Percentiles rank a stretch among this genome's conserved stretches.
phyloP scores from a whole-genome alignment of 2,329 filamentous ascomycete genomes.

The Xylaria sp. region DNA sequence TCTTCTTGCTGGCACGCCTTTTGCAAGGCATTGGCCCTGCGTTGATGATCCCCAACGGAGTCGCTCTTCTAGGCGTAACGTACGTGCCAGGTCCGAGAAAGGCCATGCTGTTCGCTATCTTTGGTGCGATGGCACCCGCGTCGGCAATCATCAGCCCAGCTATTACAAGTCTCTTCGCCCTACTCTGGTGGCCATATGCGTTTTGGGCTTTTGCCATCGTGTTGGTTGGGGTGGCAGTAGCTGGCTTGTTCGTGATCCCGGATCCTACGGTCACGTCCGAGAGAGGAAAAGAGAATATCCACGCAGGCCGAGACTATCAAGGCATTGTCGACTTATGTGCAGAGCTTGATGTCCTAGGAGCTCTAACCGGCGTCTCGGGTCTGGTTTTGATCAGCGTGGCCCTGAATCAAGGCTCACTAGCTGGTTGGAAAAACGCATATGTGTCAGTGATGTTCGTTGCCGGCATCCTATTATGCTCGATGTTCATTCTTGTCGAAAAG shows the following conservation, averaged over 20 bases:
- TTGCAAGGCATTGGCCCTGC: constrained; percentile 64
- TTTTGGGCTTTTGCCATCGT: constrained; percentile 47
- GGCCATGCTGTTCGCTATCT: constrained; percentile 50
- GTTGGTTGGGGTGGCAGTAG: constrained; percentile 42
- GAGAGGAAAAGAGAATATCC: not conserved
- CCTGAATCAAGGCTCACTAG: constrained; percentile 67
- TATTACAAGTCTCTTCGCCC: constrained; percentile 45
- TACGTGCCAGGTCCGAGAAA: constrained; percentile 55
- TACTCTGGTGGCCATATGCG: constrained; percentile 48
- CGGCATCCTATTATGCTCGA: constrained; percentile 60
- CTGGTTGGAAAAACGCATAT: constrained; percentile 64
- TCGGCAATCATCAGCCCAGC: constrained; percentile 48
- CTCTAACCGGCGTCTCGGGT: constrained; percentile 59
- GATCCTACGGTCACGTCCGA: constrained; percentile 8
- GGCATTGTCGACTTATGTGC: constrained; percentile 39
- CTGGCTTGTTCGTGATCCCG: constrained; percentile 46
- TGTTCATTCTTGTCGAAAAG: constrained; percentile 65
- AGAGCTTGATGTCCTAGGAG: constrained; percentile 48
- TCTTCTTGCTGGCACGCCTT: constrained; percentile 57
- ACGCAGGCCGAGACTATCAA: not conserved
- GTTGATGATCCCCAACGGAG: constrained; percentile 63
- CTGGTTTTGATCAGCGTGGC: constrained; percentile 68
- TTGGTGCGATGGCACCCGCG: constrained; percentile 50
- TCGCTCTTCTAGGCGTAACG: constrained; percentile 62
- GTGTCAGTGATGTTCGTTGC: constrained; percentile 62